phyloP scores from a whole-genome alignment of 495 filamentous ascomycete genomes.

The Annulohypoxylon moriforme region DNA sequence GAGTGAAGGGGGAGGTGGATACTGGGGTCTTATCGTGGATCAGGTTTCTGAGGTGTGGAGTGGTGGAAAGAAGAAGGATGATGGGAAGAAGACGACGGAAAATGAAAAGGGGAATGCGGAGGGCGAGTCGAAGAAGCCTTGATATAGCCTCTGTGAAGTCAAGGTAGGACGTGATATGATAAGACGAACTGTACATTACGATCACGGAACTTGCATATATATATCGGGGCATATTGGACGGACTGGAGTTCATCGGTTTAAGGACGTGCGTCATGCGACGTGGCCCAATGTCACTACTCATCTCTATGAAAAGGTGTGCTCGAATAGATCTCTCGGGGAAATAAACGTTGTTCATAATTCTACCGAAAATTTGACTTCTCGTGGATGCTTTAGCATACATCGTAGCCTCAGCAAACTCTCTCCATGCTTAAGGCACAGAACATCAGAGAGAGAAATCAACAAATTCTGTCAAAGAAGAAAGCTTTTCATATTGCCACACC shows the following conservation, averaged over 20 bases:
- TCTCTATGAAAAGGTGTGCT: slow-evolving; percentile 12
- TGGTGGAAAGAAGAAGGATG: slow-evolving; percentile 56
- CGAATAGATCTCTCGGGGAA: no score
- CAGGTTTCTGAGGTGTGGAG: slow-evolving; percentile 87
- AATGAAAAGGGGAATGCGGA: slow-evolving; percentile 45
- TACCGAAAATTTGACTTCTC: not conserved
- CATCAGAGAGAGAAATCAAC: not conserved
- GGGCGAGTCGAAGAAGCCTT: slow-evolving; percentile 41
- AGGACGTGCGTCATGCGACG: slow-evolving; percentile 2
- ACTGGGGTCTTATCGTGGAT: slow-evolving; percentile 83
- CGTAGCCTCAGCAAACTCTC: not conserved
- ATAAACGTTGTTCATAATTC: not conserved
- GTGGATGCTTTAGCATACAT: slow-evolving; percentile 12
- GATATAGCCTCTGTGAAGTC: not conserved
- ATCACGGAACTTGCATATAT: slow-evolving; percentile 28
- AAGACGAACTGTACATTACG: slow-evolving; percentile 1
- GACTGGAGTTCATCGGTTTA: slow-evolving; percentile 20
- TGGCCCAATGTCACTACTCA: slow-evolving; percentile 18
- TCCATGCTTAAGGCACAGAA: not conserved
- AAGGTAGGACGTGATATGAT: not conserved
- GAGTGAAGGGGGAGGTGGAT: slow-evolving; percentile 78
- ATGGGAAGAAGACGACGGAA: slow-evolving; percentile 32
- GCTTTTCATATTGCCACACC: slow-evolving; percentile 17
- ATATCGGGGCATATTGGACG: slow-evolving; percentile 13
- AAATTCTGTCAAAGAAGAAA: slow-evolving; percentile 3